phyloP scores from a whole-genome alignment of 345 rosid genomes.

The Rubroshorea leprosula region DNA sequence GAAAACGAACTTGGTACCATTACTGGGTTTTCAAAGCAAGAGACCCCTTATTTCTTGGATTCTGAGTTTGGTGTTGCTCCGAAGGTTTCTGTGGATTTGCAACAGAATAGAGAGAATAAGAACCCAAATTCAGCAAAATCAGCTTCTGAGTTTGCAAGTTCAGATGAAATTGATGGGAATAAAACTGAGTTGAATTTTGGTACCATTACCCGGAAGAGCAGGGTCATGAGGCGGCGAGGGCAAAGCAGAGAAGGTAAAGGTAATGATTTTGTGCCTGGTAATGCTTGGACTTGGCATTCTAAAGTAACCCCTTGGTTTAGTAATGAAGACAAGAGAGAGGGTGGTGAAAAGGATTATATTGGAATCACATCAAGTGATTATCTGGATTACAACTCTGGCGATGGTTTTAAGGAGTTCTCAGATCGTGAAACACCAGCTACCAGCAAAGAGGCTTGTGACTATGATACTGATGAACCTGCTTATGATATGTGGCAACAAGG shows the following conservation, averaged over 20 bases:
- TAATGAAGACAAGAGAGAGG: slow-evolving; percentile 21
- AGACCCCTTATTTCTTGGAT: slow-evolving; percentile 16
- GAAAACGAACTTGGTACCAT: slow-evolving; percentile 11
- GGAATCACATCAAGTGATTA: slow-evolving; percentile 18
- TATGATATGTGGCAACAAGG: slow-evolving; percentile 12
- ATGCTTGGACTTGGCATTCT: slow-evolving; percentile 39
- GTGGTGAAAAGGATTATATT: slow-evolving; percentile 13
- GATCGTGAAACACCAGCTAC: slow-evolving; percentile 21
- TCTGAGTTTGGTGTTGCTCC: slow-evolving; percentile 21
- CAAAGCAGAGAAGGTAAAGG: slow-evolving; percentile 21
- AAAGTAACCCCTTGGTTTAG: slow-evolving; percentile 22
- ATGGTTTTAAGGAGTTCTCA: slow-evolving; percentile 18
- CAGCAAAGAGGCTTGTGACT: slow-evolving; percentile 28
- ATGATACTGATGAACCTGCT: slow-evolving; percentile 20
- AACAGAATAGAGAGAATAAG: slow-evolving; percentile 31
- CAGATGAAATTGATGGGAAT: slow-evolving; percentile 17
- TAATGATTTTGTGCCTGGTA: slow-evolving; percentile 18
- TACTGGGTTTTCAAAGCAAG: slow-evolving; percentile 16
- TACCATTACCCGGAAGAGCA: slow-evolving; percentile 38
- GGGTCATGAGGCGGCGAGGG: slow-evolving; percentile 45
- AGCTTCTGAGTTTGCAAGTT: slow-evolving; percentile 16
- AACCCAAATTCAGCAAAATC: slow-evolving; percentile 36
- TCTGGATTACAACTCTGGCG: slow-evolving; percentile 12
- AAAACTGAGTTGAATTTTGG: slow-evolving; percentile 33
- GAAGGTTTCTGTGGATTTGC: slow-evolving; percentile 27